Percentiles rank a stretch among this genome's conserved stretches.
phyloP scores from a whole-genome alignment of 2,329 filamentous ascomycete genomes.

The Alternaria solani region DNA sequence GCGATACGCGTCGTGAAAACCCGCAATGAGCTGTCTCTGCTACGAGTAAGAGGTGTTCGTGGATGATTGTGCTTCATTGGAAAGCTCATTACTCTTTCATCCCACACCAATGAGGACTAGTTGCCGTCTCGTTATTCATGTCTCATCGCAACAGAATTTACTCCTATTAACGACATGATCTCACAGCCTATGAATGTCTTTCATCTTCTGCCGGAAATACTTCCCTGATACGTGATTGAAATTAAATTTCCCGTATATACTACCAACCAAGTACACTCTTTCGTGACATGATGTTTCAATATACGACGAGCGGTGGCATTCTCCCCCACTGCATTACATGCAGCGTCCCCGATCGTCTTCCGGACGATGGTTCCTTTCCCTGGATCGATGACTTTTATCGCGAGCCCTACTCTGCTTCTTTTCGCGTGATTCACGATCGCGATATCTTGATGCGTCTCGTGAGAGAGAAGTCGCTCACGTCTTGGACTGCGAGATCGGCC shows the following conservation, averaged over 20 bases:
- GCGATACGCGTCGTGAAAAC: background rate
- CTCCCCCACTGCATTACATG: background rate
- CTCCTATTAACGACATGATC: background rate
- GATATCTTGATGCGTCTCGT: background rate
- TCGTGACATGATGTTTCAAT: background rate
- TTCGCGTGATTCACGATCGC: background rate
- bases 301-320: background rate
- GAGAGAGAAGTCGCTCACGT: background rate
- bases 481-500: background rate
- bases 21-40: no score
- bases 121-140: background rate
- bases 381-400: background rate
- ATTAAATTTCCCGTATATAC: rapidly evolving
- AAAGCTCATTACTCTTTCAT: background rate
- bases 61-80: background rate
- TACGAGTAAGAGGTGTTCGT: background rate
- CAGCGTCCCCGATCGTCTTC: background rate
- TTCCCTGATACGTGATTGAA: rapidly evolving
- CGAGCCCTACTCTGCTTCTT: background rate
- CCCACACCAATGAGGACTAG: background rate
- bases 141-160: background rate
- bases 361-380: background rate
- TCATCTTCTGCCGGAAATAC: rapidly evolving
- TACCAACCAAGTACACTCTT: rapidly evolving
- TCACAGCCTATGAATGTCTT: rapidly evolving